Evolutionary conservation across 495 filamentous ascomycete species (phyloP), one percentile per base, ranked within the genome.

Genomic region (Immersiella caudata): DNA sequence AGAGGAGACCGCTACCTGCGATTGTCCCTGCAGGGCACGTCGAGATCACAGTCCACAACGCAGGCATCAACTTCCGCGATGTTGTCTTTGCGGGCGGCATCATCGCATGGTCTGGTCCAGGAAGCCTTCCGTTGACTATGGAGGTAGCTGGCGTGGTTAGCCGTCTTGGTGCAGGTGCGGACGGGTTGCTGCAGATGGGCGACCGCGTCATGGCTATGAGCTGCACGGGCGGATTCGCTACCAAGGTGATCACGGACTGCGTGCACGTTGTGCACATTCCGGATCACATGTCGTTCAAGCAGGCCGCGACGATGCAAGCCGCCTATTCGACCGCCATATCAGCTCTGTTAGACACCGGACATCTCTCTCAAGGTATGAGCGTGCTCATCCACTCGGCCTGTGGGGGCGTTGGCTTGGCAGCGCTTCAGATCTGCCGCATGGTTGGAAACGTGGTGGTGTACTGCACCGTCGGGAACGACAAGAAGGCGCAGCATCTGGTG

Each of bases 351-450:
- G 54, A 64, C 20, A 27, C 79, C 16, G 61, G 61, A 6, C 33
- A 51, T 7, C 21, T 68, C 6, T 27, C 24, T 81, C 85, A 40
- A 21, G 78, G 74, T 27, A 66, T 84, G 59, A 72, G 71, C 0
- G 67, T 87, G 2, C 68, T 87, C 12, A 85, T 87, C 50, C 85
- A 87, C 24, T 74, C 78, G 0, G 84, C 79, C 5, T 74, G 82
- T 22, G 76, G 79, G 0, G 80, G 79, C 51, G 71, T 82, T n/a
- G 84, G 84, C 0, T 78, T 86, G 60, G 79, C 81, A 0, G 79
- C 78, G 0, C 76, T 87, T 50, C 78, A 82, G 51, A 64, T 82
- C 2, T 79, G 58, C 49, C 36, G 49, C 20, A 18, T 8, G 59
- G 59, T 50, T 20, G 60, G 27, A 4, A 36, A 54, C 46, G 51